Conservation (phyloP, 2,329 filamentous ascomycete genomes). For the Aurifilum marmelostoma region DNA sequence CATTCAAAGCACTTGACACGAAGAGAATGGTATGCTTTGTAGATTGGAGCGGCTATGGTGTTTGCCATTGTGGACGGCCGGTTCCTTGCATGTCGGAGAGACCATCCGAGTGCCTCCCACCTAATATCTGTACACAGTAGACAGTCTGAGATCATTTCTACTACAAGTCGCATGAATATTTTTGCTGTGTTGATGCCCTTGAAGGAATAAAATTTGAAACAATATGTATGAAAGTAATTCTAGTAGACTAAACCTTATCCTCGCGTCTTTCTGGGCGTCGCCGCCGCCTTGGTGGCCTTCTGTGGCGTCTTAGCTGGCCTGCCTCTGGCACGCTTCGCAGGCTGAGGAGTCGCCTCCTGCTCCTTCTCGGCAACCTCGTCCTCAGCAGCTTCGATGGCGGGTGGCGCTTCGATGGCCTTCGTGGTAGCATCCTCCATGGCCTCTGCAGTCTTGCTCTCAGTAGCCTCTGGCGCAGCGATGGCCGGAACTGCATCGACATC, state of each 20-base stretch:
- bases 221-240: constrained; percentile 15
- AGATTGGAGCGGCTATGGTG: neutral
- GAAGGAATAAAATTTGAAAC: neutral
- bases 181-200: neutral
- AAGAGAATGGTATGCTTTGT: neutral
- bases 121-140: no score
- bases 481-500: constrained; percentile 40
- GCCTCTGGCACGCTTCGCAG: constrained; percentile 31
- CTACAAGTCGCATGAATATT: no score
- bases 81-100: neutral
- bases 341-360: constrained; percentile 33
- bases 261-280: constrained; percentile 39
- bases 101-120: neutral
- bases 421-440: constrained; percentile 42
- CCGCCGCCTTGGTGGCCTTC: constrained; percentile 38
- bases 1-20: neutral
- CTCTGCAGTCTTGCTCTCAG: constrained; percentile 40
- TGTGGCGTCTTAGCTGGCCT: constrained; percentile 25
- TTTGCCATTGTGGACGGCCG: neutral
- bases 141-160: no score
- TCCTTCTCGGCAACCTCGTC: constrained; percentile 36
- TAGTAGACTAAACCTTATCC: constrained; percentile 34
- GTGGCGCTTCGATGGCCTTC: constrained; percentile 35
- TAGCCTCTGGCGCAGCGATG: constrained; percentile 39
- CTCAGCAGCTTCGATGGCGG: constrained; percentile 43